Evolutionary conservation across 108 stramenopile species (phyloP).

Genomic region (Cyclotella atomus): DNA sequence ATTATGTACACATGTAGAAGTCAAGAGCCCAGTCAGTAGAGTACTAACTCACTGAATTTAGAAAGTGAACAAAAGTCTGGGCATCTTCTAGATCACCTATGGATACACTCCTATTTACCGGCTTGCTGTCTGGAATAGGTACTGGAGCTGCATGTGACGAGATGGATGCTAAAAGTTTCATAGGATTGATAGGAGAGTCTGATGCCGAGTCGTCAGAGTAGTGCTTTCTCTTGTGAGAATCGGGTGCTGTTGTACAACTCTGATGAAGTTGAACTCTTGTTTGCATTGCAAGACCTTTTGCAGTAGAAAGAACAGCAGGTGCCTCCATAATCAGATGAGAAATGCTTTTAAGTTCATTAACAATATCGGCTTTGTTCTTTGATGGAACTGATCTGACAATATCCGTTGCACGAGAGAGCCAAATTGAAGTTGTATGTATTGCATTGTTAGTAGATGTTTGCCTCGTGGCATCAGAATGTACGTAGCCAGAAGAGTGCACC

Average conservation of each 20-base stretch:
- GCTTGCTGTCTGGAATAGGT: constrained; percentile 24
- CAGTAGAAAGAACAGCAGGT: constrained; percentile 31
- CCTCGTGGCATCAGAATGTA: neutral
- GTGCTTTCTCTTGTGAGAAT: constrained; percentile 19
- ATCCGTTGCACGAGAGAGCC: constrained; percentile 24
- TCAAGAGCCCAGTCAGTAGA: no score
- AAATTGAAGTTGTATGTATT: constrained; percentile 18
- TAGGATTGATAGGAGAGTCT: constrained; percentile 30
- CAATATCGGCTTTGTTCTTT: constrained; percentile 31
- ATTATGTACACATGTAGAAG: neutral
- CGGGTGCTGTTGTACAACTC: neutral
- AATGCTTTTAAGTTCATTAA: constrained; percentile 76
- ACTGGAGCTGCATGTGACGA: constrained; percentile 49
- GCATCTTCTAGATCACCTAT: constrained; percentile 63
- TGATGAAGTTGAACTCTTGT: neutral
- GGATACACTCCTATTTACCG: neutral
- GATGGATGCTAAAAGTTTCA: constrained; percentile 52
- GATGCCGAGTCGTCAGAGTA: neutral
- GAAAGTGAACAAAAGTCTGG: constrained; percentile 76
- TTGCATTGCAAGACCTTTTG: constrained; percentile 24
- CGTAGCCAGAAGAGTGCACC: neutral
- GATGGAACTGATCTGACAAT: neutral
- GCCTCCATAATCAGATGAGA: constrained; percentile 71
- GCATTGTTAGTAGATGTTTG: constrained; percentile 11
- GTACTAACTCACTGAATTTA: constrained; percentile 63